These are phyloP conservation scores for Crithidia thermophila DNA, from an alignment of 208 protist genomes.

Conservation along the genomic window DNA sequence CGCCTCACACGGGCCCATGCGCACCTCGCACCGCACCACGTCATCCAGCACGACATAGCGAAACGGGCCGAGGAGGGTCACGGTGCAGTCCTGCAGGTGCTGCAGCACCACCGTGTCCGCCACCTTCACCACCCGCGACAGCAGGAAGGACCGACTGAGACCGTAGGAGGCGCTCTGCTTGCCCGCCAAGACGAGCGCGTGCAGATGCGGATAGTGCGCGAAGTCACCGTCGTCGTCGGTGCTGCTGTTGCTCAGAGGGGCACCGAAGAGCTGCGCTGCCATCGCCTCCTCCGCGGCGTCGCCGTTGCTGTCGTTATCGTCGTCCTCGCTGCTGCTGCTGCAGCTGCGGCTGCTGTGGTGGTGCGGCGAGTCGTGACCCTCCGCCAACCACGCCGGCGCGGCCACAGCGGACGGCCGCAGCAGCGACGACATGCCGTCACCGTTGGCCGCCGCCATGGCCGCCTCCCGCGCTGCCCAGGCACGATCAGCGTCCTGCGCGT, in stretches of 20 bases:
- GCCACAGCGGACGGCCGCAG: slow-evolving; percentile 12
- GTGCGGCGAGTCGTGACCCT: background rate
- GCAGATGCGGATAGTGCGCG: slow-evolving; percentile 30
- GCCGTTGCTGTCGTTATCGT: background rate
- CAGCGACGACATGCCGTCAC: slow-evolving; percentile 7
- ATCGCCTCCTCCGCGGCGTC: background rate
- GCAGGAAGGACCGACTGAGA: slow-evolving; percentile 38
- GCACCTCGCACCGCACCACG: slow-evolving; percentile 48
- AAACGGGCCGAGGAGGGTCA: slow-evolving; percentile 57
- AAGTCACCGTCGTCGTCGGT: slow-evolving; percentile 14
- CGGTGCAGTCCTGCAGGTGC: slow-evolving; percentile 49
- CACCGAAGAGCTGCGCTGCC: slow-evolving; percentile 4
- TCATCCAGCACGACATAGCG: slow-evolving; percentile 60
- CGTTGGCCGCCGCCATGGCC: background rate
- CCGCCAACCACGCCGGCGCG: slow-evolving; percentile 14
- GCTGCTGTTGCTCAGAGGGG: background rate
- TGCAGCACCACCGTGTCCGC: slow-evolving; percentile 64
- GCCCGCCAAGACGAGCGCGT: slow-evolving; percentile 40
- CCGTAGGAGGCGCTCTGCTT: slow-evolving; percentile 32
- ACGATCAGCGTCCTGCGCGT: background rate
- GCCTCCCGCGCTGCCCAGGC: background rate
- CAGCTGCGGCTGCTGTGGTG: no score
- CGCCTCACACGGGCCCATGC: slow-evolving; percentile 60
- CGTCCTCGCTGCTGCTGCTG: background rate
- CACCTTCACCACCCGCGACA: slow-evolving; percentile 11